These are phyloP conservation scores for Pulveroboletus sp. DNA, from an alignment of 768 basidiomycete species.

Conservation along the genomic window DNA sequence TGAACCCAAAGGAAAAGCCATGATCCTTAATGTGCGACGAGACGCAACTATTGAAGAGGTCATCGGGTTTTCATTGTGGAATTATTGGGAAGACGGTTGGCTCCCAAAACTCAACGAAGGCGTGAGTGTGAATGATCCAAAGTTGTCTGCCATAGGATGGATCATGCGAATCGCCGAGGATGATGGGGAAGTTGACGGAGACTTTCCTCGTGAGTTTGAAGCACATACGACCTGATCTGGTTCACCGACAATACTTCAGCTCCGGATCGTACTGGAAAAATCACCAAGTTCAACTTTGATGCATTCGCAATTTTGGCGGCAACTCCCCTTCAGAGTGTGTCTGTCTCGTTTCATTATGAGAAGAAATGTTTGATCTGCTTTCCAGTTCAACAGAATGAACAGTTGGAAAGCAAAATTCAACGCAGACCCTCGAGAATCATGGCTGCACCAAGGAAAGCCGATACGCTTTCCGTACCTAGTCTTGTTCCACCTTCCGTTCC, in stretches of 20 bases:
- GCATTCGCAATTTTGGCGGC: slow-evolving; percentile 88
- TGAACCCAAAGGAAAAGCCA: slow-evolving; percentile 53
- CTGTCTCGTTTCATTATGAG: background rate
- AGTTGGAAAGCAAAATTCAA: slow-evolving; percentile 75
- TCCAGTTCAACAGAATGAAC: slow-evolving; percentile 70
- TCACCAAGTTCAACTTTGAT: slow-evolving; percentile 84
- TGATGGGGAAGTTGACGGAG: slow-evolving; percentile 97
- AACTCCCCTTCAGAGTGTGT: slow-evolving; percentile 59
- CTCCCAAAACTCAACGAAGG: slow-evolving; percentile 72
- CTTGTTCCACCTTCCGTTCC: slow-evolving; percentile 37
- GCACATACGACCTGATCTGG: background rate
- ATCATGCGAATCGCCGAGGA: slow-evolving; percentile 90
- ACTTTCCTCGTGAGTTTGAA: slow-evolving; percentile 83
- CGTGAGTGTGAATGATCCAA: slow-evolving; percentile 56
- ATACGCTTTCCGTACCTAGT: slow-evolving; percentile 37
- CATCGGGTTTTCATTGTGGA: slow-evolving; percentile 87
- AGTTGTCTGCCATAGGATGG: slow-evolving; percentile 83
- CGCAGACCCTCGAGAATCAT: slow-evolving; percentile 69
- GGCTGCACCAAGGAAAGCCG: slow-evolving; percentile 54
- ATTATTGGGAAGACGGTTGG: slow-evolving; percentile 89
- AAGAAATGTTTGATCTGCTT: background rate
- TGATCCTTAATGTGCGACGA: slow-evolving; percentile 72
- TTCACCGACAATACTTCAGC: slow-evolving; percentile 44
- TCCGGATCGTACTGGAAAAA: slow-evolving; percentile 80
- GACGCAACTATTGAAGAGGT: slow-evolving; percentile 95